A percentile compares a stretch with the other conserved stretches of the same genome.
These are phyloP conservation scores for Isabelozyma rhagii DNA, from an alignment of 805 yeast species.

Conservation along the genomic window DNA sequence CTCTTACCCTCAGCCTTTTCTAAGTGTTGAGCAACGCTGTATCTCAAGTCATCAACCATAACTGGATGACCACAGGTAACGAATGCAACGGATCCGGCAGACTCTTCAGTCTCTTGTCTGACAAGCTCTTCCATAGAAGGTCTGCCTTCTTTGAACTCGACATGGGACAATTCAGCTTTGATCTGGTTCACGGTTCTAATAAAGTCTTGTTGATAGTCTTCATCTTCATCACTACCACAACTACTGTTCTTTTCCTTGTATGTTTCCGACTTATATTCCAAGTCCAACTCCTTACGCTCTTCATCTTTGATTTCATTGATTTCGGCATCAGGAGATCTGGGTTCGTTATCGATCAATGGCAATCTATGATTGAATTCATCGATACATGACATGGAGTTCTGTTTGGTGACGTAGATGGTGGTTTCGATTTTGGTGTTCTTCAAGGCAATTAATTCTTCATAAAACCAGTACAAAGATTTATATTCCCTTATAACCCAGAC, in stretches of 20 bases:
- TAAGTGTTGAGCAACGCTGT: constrained; percentile 41
- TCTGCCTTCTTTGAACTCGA: constrained; percentile 44
- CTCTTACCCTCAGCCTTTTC: constrained; percentile 37
- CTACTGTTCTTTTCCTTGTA: not conserved
- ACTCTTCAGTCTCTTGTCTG: constrained; percentile 27
- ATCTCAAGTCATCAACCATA: constrained; percentile 57
- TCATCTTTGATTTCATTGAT: not conserved
- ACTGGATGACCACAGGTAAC: constrained; percentile 64
- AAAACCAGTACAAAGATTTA: constrained; percentile 47
- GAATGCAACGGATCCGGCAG: constrained; percentile 47
- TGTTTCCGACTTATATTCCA: constrained; percentile 1
- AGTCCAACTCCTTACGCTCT: not conserved
- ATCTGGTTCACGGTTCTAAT: constrained; percentile 6
- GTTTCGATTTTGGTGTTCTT: constrained; percentile 20
- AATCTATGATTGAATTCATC: not conserved
- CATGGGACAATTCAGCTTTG: constrained; percentile 22
- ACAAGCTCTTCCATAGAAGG: constrained; percentile 46
- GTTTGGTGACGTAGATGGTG: constrained; percentile 25
- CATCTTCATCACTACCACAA: constrained; percentile 2
- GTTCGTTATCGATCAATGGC: not conserved
- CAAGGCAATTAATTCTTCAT: constrained; percentile 33
- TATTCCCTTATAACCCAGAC: constrained; percentile 63
- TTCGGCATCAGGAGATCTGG: not conserved
- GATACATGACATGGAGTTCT: constrained; percentile 4
- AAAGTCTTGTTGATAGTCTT: not conserved